Base-by-base conservation (phyloP, 2,329 filamentous ascomycete genomes). In the Zasmidium cellare region DNA sequence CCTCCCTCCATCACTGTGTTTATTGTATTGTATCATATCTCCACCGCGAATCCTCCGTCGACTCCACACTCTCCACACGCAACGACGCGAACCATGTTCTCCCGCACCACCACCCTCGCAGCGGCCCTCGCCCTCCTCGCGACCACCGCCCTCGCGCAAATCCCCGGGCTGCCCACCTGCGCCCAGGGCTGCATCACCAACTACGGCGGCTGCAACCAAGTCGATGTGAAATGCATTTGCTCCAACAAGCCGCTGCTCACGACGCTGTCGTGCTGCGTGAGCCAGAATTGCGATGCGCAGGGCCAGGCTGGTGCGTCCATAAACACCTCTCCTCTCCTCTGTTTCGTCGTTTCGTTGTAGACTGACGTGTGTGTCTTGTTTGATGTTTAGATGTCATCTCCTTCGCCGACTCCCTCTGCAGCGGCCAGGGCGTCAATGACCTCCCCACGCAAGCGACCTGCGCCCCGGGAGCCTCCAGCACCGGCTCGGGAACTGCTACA, bases 161-260 rank as follows among this genome's bases (percentile, higher is more conserved):
- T 60, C 22, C 57, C 59, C n/a, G 69, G 69, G 38, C 68, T 74
- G 1, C 70, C 70, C 1, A 22, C 51, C 16, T 73, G 71, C 60
- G 69, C 70, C 2, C 58, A 63, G 47, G 58, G 61, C 45, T 79
- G 77, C 60, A 71, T 77, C 18, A 70, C 71, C 38, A 67, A 58
- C 61, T 74, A 75, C 31, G 74, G 73, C 45, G 70, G 68, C 53
- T 79, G 77, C 66, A 57, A 61, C 41, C 59, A 65, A 5, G 61
- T 77, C 57, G 73, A 78, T 51, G 70, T 77, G 52, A 65, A 68
- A 35, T 79, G 77, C 65, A 76, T 79, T 60, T 79, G 77, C 66
- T 64, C 62, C 23, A 77, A 75, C 67, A 58, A 55, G 2, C 60
- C 61, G 2, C 67, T 75, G 31, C 73, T 79, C 53, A 50, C 57